Evolutionary conservation across 1,284 basidiomycete genomes (phyloP), one percentile per base, ranked within the genome.

Genomic region (Gastroboletus turbinatus): DNA sequence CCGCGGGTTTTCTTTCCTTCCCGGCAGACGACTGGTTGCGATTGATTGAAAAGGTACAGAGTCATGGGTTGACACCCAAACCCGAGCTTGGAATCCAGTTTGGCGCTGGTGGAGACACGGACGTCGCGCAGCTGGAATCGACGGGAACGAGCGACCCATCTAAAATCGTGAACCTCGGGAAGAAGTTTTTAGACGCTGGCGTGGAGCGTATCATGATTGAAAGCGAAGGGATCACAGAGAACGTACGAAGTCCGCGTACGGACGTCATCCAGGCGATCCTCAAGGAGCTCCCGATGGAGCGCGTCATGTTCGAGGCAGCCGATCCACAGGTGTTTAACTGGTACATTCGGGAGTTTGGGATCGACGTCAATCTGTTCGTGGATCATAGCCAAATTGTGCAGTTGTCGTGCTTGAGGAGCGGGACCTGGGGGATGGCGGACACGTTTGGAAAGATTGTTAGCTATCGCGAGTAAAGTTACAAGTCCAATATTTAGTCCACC

Each of bases 121-220:
- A 60, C 23, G 21, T 45, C 6, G 32, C 21, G 0, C 59, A 42
- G 32, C 46, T 60, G 8, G 52, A 51, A 40, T 46, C 46, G 9
- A 50, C 30, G 2, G 49, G 49, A 5, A 62, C 52, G 19, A 61
- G 52, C 19, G 46, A 60, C 53, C 42, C 53, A 7, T 60, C 60
- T 14, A 57, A 42, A 29, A 45, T 60, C 8, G 47, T 27, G 74
- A 78, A 76, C 61, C 68, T 76, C n/a, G 78, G 75, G 25, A 75
- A 76, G 36, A 67, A 62, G 10, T 76, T 79, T 57, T 56, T 80
- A 9, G 70, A 78, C 17, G 76, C 76, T 2, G 77, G 77, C 7
- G 75, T 77, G 21, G 55, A 78, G 70, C 77, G 76, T 70, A 73
- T 78, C 50, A 77, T 77, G 76, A 80, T 79, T 45, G 78, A 79